These are phyloP conservation scores for Asparagopsis taxiformis DNA, from an alignment of 31 red algal genomes.

Conservation along the genomic window DNA sequence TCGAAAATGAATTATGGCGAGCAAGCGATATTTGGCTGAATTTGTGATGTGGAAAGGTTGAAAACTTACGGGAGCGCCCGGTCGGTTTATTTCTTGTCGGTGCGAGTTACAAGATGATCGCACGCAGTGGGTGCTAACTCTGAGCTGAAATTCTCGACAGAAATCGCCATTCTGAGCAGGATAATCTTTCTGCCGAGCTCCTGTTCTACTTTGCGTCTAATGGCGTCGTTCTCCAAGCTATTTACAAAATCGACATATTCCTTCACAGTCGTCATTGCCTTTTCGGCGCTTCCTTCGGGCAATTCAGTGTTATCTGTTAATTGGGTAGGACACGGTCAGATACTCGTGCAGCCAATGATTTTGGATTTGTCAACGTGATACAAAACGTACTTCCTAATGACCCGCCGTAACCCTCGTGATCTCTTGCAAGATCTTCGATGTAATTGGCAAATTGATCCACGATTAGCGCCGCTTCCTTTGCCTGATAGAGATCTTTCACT, in stretches of 20 bases:
- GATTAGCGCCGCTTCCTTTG: conserved; percentile 45
- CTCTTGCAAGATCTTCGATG: conserved; percentile 25
- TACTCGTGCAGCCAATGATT: neutral
- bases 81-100: conserved; percentile 9
- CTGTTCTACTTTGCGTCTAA: conserved; percentile 22
- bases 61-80: no score
- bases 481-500: conserved; percentile 18
- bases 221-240: conserved; percentile 5
- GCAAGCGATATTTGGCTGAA: no score
- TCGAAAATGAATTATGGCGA: no score
- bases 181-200: conserved; percentile 52
- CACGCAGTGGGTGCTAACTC: conserved; percentile 30
- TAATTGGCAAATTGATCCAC: conserved; percentile 19
- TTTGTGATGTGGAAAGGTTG: no score
- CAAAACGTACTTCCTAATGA: conserved; percentile 44
- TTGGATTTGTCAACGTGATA: neutral
- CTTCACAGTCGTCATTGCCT: conserved; percentile 14
- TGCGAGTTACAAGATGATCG: conserved; percentile 1
- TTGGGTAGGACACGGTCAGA: neutral
- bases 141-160: conserved; percentile 50
- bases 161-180: conserved; percentile 49
- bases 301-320: conserved; percentile 37
- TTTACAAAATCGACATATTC: conserved; percentile 46
- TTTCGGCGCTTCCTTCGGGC: conserved; percentile 23
- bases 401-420: conserved; percentile 52